A percentile compares a stretch with the other conserved stretches of the same genome.
These are phyloP conservation scores for Trypethelium eluteriae DNA, from an alignment of 495 filamentous ascomycete genomes.

Conservation along the genomic window DNA sequence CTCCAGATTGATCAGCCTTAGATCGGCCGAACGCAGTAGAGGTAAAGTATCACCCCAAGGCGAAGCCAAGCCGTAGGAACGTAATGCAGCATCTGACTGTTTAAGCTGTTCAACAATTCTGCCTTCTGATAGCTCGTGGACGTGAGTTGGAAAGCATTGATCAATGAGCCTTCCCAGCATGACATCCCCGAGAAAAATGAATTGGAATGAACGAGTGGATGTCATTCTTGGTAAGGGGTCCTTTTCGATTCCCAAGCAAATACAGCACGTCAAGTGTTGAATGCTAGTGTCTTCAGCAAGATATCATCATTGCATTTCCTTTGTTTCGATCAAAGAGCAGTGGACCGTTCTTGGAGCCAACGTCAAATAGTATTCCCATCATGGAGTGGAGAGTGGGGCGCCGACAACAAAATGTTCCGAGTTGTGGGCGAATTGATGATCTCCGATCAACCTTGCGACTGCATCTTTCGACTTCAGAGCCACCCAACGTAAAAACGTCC, in stretches of 20 bases:
- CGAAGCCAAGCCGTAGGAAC: conserved; percentile 27
- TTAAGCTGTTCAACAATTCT: conserved; percentile 22
- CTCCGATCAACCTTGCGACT: too few species aligned
- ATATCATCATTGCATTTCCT: background rate
- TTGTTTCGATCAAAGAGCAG: background rate
- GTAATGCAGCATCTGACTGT: conserved; percentile 19
- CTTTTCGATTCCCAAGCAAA: background rate
- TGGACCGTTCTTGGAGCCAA: background rate
- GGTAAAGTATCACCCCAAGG: conserved; percentile 38
- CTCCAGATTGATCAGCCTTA: conserved; percentile 42
- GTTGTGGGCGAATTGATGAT: too few species aligned
- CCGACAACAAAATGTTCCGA: too few species aligned
- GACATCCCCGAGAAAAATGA: conserved; percentile 39
- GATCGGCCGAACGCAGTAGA: conserved; percentile 30
- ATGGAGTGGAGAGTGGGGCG: too few species aligned
- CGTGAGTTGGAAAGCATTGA: conserved; percentile 36
- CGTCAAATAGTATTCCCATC: too few species aligned
- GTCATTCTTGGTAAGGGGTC: background rate
- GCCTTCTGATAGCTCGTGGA: conserved; percentile 27
- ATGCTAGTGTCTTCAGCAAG: background rate
- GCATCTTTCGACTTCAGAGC: too few species aligned
- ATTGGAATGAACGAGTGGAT: conserved; percentile 11
- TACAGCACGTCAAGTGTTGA: too few species aligned
- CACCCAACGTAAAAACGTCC: too few species aligned
- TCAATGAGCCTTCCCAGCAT: conserved; percentile 44